phyloP scores from a whole-genome alignment of 495 filamentous ascomycete species.

The Geoglossum glabrum region DNA sequence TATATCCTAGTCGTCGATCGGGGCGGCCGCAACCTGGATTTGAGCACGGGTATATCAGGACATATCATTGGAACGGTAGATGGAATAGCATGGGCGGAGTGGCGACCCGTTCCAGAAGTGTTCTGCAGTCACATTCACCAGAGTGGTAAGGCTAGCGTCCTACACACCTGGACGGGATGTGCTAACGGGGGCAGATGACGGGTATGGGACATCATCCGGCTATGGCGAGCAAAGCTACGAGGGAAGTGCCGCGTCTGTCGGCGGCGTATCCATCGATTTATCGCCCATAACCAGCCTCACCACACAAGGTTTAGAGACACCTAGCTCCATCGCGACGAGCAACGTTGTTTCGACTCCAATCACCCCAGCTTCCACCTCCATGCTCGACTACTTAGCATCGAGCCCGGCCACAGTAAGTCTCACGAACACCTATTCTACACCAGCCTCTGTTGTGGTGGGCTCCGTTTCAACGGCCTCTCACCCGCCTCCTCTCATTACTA shows the following conservation, averaged over 20 bases:
- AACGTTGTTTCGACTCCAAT: neutral
- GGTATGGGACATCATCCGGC: neutral
- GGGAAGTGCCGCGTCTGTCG: neutral
- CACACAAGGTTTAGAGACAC: neutral
- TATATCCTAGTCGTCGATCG: neutral
- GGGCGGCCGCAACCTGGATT: neutral
- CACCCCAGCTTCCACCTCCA: neutral
- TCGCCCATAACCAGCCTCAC: neutral
- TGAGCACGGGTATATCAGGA: neutral
- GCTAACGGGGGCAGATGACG: neutral
- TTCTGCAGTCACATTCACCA: neutral
- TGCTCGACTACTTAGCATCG: neutral
- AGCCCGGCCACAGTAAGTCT: neutral
- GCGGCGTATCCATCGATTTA: neutral
- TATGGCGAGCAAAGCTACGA: neutral
- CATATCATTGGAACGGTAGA: neutral
- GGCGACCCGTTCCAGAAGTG: neutral
- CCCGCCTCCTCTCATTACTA: neutral
- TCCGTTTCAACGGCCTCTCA: too few species aligned
- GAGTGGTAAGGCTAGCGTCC: neutral
- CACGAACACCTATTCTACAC: neutral
- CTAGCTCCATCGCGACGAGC: neutral
- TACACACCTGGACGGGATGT: neutral
- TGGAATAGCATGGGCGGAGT: neutral
- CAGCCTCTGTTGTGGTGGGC: neutral